These are phyloP conservation scores for Akanthomyces muscarius DNA, from an alignment of 2,329 filamentous ascomycete species.

Conservation along the genomic window DNA sequence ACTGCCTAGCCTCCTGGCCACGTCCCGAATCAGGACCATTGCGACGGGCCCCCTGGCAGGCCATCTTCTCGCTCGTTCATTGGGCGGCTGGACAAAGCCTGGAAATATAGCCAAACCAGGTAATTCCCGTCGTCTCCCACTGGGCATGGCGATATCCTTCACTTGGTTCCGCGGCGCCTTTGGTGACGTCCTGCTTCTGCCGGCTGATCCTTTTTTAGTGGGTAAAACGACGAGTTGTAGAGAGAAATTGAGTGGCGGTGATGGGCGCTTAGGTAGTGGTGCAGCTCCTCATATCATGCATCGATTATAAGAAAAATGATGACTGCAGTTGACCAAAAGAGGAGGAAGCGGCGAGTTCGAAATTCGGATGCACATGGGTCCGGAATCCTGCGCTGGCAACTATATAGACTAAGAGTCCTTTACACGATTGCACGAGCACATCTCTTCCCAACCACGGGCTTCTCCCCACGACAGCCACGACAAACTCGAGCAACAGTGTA, in stretches of 20 bases:
- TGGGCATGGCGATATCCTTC: not conserved
- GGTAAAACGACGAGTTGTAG: not conserved
- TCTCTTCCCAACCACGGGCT: too few relatives aligned
- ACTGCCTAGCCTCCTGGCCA: too few relatives aligned
- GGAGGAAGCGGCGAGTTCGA: not conserved
- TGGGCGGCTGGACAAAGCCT: not conserved
- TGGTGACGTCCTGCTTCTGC: not conserved
- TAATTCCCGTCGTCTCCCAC: constrained; percentile 15
- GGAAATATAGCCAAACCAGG: not conserved
- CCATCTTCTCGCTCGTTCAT: not conserved
- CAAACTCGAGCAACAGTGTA: too few relatives aligned
- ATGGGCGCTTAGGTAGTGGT: constrained; percentile 1
- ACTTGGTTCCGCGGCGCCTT: not conserved
- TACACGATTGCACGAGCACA: too few relatives aligned
- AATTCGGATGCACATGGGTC: not conserved
- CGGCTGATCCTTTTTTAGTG: not conserved
- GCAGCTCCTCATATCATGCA: not conserved
- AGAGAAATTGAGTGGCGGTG: not conserved
- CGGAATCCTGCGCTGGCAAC: not conserved
- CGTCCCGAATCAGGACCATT: not conserved
- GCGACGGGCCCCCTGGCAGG: not conserved
- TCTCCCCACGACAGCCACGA: too few relatives aligned
- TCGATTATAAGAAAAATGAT: not conserved
- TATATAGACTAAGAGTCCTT: not conserved
- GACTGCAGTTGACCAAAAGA: constrained; percentile 8